Evolutionary conservation across 148 eudicot species (phyloP).

Genomic region (Fagopyrum esculentum): DNA sequence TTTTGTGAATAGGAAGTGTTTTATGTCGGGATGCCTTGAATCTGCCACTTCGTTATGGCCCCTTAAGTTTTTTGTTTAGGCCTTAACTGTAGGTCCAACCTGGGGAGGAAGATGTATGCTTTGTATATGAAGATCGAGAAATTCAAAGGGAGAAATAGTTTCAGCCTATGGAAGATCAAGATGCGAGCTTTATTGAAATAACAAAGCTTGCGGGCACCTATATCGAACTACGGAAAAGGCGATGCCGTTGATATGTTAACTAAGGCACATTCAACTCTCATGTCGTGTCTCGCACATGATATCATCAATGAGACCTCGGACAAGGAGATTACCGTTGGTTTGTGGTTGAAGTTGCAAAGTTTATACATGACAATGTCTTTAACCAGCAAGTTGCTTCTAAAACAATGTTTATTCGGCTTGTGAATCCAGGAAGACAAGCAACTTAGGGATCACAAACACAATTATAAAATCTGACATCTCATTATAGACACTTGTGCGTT

Average conservation of each 20-base stretch:
- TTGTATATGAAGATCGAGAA: background rate
- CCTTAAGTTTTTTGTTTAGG: no score
- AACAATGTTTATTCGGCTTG: background rate
- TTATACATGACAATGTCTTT: background rate
- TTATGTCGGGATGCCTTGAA: no score
- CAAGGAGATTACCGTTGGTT: no score
- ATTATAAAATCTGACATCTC: no score
- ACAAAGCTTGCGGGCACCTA: background rate
- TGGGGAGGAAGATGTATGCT: no score
- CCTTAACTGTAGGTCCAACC: no score
- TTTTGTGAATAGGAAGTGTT: no score
- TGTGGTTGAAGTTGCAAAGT: background rate
- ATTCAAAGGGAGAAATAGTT: background rate
- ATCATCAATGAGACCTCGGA: no score
- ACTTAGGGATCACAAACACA: background rate
- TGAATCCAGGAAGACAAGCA: background rate
- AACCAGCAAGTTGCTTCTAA: background rate
- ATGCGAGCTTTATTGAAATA: background rate
- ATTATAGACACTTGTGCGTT: no score
- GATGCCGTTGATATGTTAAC: background rate
- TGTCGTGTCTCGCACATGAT: no score
- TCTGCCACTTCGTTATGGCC: no score
- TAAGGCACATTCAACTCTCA: background rate
- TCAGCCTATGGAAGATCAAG: background rate
- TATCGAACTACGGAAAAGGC: background rate